Conservation (phyloP, 768 basidiomycete genomes). For the Filobasidium wieringae region DNA sequence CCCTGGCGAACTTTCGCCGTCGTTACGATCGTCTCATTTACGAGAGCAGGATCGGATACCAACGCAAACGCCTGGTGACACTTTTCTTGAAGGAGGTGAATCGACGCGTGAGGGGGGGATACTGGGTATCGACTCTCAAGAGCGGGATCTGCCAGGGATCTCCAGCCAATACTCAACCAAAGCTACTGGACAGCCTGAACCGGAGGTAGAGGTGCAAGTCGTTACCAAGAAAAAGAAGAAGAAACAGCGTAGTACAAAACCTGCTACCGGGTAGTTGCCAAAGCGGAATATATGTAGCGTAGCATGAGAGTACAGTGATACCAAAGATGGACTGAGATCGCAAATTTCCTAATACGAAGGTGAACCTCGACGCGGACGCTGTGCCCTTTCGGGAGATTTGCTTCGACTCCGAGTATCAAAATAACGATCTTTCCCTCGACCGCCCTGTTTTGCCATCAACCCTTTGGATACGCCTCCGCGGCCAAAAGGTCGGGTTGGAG, state of each 20-base stretch:
- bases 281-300: not conserved
- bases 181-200: conserved; percentile 22
- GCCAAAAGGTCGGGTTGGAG: not conserved
- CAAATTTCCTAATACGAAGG: not conserved
- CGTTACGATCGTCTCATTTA: too few species aligned
- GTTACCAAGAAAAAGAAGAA: conserved; percentile 36
- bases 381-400: not conserved
- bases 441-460: not conserved
- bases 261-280: not conserved
- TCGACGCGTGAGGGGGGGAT: not conserved
- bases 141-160: not conserved
- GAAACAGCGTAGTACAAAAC: conserved; percentile 13
- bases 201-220: conserved; percentile 24
- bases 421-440: not conserved
- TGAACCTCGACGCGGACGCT: not conserved
- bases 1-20: not conserved
- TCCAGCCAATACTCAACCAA: conserved; percentile 4
- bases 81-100: not conserved
- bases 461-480: not conserved
- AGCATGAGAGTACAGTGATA: not conserved
- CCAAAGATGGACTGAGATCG: not conserved
- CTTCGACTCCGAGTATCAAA: not conserved
- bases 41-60: not conserved
- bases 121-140: not conserved
- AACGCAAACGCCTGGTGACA: not conserved